Evolutionary conservation across 1,139 yeast species (phyloP).

Genomic region (Suhomyces choctaworum): DNA sequence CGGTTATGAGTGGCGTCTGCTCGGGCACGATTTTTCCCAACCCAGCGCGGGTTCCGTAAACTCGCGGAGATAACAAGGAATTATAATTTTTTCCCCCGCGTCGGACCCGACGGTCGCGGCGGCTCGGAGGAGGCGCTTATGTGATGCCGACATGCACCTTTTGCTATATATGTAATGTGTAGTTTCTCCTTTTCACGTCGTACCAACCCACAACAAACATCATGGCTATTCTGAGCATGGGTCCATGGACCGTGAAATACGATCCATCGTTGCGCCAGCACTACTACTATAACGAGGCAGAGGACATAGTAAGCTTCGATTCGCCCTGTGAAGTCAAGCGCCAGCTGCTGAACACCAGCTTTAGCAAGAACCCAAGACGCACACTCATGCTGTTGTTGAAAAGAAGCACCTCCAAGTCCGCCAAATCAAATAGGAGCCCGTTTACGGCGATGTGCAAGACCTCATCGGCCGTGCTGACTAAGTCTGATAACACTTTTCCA

Average conservation of each 20-base stretch:
- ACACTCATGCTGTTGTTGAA: conserved; percentile 8
- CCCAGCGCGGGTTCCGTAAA: not conserved
- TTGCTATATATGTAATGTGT: no score
- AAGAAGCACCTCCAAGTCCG: conserved; percentile 1
- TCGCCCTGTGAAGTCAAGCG: conserved; percentile 42
- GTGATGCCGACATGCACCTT: no score
- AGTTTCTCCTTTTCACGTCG: no score
- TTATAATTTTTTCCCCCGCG: no score
- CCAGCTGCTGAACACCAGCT: conserved; percentile 2
- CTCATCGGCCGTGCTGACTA: conserved; percentile 7
- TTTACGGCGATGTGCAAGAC: not conserved
- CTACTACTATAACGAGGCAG: conserved; percentile 36
- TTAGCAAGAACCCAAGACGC: conserved; percentile 5
- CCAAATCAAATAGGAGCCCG: not conserved
- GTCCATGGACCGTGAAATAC: conserved; percentile 24
- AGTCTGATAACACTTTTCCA: conserved; percentile 8
- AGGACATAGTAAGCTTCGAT: conserved; percentile 39
- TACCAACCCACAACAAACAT: no score
- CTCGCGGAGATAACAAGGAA: not conserved
- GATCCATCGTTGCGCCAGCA: conserved; percentile 38
- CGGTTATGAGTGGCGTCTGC: not conserved
- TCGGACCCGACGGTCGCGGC: not conserved
- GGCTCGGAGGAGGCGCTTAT: no score
- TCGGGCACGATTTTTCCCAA: not conserved
- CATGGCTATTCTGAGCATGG: no score